Conservation (phyloP, 768 basidiomycete genomes). For the Collybia sp. region DNA sequence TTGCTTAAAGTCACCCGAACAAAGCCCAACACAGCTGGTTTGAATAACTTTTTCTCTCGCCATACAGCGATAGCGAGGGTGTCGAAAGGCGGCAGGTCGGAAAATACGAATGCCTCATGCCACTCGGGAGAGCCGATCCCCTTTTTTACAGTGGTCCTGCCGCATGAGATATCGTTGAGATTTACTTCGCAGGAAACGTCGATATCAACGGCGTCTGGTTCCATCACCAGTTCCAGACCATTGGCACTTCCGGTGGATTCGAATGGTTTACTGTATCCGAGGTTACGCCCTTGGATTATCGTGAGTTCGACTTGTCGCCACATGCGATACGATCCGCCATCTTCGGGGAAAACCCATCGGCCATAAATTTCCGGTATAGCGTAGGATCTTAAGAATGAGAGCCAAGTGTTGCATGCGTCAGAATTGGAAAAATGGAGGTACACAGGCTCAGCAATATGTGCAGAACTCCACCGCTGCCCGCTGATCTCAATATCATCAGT, state of each 20-base stretch:
- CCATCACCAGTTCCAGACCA: slow-evolving; percentile 26
- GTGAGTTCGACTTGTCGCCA: slow-evolving; percentile 80
- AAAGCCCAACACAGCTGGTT: slow-evolving; percentile 53
- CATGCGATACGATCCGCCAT: slow-evolving; percentile 81
- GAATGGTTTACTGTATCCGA: slow-evolving; percentile 47
- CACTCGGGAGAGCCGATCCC: slow-evolving; percentile 68
- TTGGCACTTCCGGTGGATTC: slow-evolving; percentile 17
- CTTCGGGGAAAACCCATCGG: slow-evolving; percentile 42
- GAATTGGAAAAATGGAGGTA: slow-evolving; percentile 68
- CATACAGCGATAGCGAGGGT: slow-evolving; percentile 64
- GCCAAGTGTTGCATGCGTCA: slow-evolving; percentile 69
- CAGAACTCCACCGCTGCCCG: slow-evolving; percentile 56
- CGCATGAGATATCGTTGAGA: slow-evolving; percentile 61
- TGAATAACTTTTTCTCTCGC: slow-evolving; percentile 61
- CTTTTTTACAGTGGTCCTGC: slow-evolving; percentile 71
- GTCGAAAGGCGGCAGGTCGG: slow-evolving; percentile 77
- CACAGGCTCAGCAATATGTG: slow-evolving; percentile 53
- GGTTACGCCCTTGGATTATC: slow-evolving; percentile 68
- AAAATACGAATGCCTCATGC: slow-evolving; percentile 75
- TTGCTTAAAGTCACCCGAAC: slow-evolving; percentile 62
- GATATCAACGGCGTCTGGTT: slow-evolving; percentile 53
- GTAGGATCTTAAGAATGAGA: slow-evolving; percentile 76
- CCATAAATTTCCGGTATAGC: slow-evolving; percentile 80
- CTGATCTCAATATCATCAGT: slow-evolving; percentile 24
- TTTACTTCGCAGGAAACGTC: slow-evolving; percentile 80